Conservation (phyloP, 2,329 filamentous ascomycete species). For the Xylaria sp. region DNA sequence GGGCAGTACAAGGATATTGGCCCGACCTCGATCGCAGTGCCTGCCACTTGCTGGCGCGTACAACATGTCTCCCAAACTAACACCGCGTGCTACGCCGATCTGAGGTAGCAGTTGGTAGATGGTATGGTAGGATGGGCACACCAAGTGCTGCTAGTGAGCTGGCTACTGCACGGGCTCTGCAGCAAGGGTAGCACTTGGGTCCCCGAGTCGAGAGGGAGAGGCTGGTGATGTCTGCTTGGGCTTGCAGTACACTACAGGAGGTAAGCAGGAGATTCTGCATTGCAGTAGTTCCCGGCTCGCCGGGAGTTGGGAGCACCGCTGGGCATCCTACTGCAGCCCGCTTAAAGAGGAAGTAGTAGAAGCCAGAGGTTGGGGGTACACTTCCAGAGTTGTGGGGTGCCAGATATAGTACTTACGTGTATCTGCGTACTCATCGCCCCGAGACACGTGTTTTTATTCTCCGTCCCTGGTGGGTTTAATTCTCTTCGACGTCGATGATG, state of each 20-base stretch:
- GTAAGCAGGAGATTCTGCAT: constrained; percentile 28
- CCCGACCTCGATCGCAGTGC: constrained; percentile 16
- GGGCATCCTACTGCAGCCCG: constrained; percentile 34
- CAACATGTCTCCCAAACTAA: constrained; percentile 1
- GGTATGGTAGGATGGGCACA: constrained; percentile 34
- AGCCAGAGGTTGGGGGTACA: constrained; percentile 23
- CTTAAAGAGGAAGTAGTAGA: constrained; percentile 39
- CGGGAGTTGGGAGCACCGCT: constrained; percentile 27
- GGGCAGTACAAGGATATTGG: constrained; percentile 19
- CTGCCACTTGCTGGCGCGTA: constrained; percentile 5
- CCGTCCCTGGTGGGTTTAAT: constrained; percentile 18
- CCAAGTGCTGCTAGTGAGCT: constrained; percentile 25
- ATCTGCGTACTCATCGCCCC: not conserved
- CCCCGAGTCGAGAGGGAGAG: constrained; percentile 5
- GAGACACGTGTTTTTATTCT: constrained; percentile 29
- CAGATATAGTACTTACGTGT: not conserved
- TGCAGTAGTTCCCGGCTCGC: constrained; percentile 31
- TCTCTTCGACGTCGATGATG: not conserved
- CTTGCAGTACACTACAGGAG: constrained; percentile 4
- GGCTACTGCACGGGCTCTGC: constrained; percentile 20
- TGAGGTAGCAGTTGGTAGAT: constrained; percentile 33
- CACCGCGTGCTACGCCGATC: constrained; percentile 35
- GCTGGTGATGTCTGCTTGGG: constrained; percentile 13
- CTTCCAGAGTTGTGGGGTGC: constrained; percentile 26
- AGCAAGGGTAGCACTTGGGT: constrained; percentile 24